These are phyloP conservation scores for Podaxis pistillaris DNA, from an alignment of 768 basidiomycete species.

Conservation along the genomic window DNA sequence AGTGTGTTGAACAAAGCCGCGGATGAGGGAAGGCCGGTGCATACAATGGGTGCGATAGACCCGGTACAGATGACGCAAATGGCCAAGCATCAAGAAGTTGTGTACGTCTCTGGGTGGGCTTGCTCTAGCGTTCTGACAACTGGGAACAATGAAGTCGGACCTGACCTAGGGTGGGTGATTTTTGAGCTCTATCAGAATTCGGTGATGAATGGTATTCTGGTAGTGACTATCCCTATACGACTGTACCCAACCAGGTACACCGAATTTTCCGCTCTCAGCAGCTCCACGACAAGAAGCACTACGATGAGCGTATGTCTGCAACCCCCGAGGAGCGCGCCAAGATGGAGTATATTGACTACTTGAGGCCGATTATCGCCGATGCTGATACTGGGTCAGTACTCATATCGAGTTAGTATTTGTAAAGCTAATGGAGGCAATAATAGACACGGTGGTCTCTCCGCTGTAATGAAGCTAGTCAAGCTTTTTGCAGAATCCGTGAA, in stretches of 20 bases:
- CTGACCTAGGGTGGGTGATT: slow-evolving; percentile 79
- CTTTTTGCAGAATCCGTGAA: slow-evolving; percentile 89
- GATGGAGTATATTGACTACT: slow-evolving; percentile 81
- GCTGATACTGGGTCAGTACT: slow-evolving; percentile 76
- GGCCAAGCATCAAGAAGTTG: slow-evolving; percentile 81
- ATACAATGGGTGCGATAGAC: slow-evolving; percentile 93
- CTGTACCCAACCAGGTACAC: slow-evolving; percentile 94
- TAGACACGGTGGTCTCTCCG: slow-evolving; percentile 90
- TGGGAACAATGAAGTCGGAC: slow-evolving; percentile 88
- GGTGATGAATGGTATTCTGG: not conserved
- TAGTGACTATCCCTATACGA: slow-evolving; percentile 94
- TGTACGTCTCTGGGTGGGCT: slow-evolving; percentile 95
- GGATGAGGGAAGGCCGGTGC: slow-evolving; percentile 65
- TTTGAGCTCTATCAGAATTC: not conserved
- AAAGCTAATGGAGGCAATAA: slow-evolving; percentile 16
- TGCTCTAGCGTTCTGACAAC: slow-evolving; percentile 84
- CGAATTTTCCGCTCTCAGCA: slow-evolving; percentile 90
- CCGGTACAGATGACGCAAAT: slow-evolving; percentile 95
- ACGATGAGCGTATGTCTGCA: slow-evolving; percentile 76
- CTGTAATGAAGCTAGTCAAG: slow-evolving; percentile 93
- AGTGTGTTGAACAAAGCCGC: slow-evolving; percentile 61
- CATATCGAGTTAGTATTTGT: not conserved
- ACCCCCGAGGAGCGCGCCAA: slow-evolving; percentile 62
- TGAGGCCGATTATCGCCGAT: slow-evolving; percentile 92
- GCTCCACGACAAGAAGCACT: slow-evolving; percentile 90